Evolutionary conservation across 805 yeast species (phyloP).

Genomic region (Yamadazyma paraphyllophila): DNA sequence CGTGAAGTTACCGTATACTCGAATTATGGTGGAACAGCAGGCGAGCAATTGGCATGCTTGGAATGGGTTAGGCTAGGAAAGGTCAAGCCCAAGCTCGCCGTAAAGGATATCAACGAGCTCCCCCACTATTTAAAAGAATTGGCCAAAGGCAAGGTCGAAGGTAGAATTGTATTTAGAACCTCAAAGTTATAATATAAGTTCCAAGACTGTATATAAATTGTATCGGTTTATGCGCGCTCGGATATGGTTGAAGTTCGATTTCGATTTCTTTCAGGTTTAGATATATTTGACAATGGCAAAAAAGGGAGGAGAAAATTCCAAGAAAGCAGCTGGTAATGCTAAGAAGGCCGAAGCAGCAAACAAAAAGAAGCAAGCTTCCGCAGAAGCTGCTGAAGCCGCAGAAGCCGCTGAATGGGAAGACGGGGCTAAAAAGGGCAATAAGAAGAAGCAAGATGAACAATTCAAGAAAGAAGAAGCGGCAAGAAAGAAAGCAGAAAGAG

Average conservation of each 20-base stretch:
- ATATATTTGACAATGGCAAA: conserved; percentile 40
- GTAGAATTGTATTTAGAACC: conserved; percentile 39
- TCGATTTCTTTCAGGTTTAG: too few species aligned
- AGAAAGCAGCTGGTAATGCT: conserved; percentile 64
- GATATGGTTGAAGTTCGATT: neutral
- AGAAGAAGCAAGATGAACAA: conserved; percentile 67
- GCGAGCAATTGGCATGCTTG: conserved; percentile 43
- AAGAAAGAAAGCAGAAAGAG: conserved; percentile 79
- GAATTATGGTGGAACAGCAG: conserved; percentile 45
- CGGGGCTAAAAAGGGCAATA: conserved; percentile 66
- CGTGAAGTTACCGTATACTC: conserved; percentile 41
- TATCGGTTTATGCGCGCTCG: neutral
- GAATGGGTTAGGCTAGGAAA: conserved; percentile 40
- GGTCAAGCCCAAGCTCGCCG: conserved; percentile 34
- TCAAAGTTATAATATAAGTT: conserved; percentile 1
- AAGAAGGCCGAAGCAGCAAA: conserved; percentile 64
- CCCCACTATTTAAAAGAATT: conserved; percentile 36
- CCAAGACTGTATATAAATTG: neutral
- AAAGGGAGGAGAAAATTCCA: conserved; percentile 47
- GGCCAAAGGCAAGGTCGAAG: conserved; percentile 36
- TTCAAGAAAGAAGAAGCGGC: conserved; percentile 75
- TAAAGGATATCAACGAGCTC: conserved; percentile 31
- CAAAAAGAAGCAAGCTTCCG: conserved; percentile 53
- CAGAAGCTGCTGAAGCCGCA: conserved; percentile 43
- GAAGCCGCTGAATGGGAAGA: conserved; percentile 69